Evolutionary conservation across 805 yeast species (phyloP).

Genomic region (Wickerhamomyces hampshirensis): DNA sequence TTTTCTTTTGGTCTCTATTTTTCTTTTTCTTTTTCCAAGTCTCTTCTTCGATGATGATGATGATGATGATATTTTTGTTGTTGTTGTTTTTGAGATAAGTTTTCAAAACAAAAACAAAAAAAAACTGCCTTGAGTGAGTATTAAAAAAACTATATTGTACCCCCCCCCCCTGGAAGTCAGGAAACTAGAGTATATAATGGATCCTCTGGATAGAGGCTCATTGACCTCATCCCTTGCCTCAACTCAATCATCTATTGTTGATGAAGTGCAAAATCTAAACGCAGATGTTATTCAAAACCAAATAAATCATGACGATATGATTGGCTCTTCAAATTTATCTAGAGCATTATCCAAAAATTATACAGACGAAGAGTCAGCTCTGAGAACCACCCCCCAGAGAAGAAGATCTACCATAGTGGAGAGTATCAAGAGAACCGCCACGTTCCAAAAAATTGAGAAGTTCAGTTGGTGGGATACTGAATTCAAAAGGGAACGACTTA

Average conservation of each 20-base stretch:
- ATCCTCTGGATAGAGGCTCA: neutral
- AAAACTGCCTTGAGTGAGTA: too few relatives aligned
- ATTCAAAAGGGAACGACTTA: constrained; percentile 14
- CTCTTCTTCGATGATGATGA: too few relatives aligned
- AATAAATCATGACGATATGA: constrained; percentile 1
- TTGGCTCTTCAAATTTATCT: neutral
- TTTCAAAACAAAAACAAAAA: too few relatives aligned
- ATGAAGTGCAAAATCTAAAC: constrained; percentile 3
- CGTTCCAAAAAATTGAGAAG: constrained; percentile 14
- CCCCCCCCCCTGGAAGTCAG: too few relatives aligned
- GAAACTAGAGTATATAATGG: too few relatives aligned
- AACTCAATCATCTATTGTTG: neutral
- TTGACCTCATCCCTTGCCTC: neutral
- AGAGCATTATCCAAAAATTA: neutral
- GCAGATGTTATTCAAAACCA: constrained; percentile 1
- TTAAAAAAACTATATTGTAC: too few relatives aligned
- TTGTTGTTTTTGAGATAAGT: too few relatives aligned
- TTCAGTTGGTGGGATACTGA: constrained; percentile 20
- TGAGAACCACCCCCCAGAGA: constrained; percentile 2
- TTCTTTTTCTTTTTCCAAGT: too few relatives aligned
- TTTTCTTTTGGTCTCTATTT: too few relatives aligned
- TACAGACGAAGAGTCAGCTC: neutral
- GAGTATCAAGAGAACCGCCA: constrained; percentile 8
- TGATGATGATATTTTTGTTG: too few relatives aligned
- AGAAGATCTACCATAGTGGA: constrained; percentile 18